These are phyloP conservation scores for Oryza meyeriana DNA, from an alignment of 176 grass and related monocot genomes.

Conservation along the genomic window DNA sequence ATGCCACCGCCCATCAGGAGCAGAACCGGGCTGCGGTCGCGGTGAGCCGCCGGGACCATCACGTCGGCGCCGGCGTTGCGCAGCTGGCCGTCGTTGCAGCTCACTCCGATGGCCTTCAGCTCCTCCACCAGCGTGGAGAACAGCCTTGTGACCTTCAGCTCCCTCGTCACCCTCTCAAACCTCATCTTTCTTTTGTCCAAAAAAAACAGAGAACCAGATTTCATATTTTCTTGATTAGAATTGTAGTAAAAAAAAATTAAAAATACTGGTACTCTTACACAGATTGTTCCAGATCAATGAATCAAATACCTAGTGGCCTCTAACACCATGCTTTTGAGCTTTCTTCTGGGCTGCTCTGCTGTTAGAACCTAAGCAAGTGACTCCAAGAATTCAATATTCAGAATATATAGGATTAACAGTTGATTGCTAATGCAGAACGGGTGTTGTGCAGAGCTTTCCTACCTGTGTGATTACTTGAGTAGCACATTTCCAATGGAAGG, in stretches of 20 bases:
- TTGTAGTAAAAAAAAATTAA: neutral
- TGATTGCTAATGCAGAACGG: neutral
- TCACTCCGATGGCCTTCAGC: slow-evolving; percentile 61
- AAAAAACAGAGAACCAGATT: neutral
- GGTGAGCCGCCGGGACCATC: slow-evolving; percentile 75
- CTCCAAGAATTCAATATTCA: neutral
- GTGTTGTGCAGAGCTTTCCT: neutral
- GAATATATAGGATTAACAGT: neutral
- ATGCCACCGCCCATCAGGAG: slow-evolving; percentile 98
- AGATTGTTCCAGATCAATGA: neutral
- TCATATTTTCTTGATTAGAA: neutral
- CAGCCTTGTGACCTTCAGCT: slow-evolving; percentile 79
- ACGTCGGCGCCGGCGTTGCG: slow-evolving; percentile 60
- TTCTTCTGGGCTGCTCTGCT: slow-evolving; percentile 62
- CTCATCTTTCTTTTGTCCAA: slow-evolving; percentile 65
- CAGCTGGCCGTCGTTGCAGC: slow-evolving; percentile 23
- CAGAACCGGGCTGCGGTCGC: slow-evolving; percentile 79
- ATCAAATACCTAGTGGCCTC: slow-evolving; percentile 81
- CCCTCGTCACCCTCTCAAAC: slow-evolving; percentile 79
- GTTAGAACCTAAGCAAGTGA: slow-evolving; percentile 50
- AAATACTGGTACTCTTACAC: neutral
- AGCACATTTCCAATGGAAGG: slow-evolving; percentile 84
- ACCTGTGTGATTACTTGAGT: slow-evolving; percentile 72
- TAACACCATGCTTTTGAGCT: slow-evolving; percentile 73
- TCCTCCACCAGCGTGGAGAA: slow-evolving; percentile 91